These are phyloP conservation scores for Solanum infundibuliforme DNA, from an alignment of 257 asterid genomes.

Conservation along the genomic window DNA sequence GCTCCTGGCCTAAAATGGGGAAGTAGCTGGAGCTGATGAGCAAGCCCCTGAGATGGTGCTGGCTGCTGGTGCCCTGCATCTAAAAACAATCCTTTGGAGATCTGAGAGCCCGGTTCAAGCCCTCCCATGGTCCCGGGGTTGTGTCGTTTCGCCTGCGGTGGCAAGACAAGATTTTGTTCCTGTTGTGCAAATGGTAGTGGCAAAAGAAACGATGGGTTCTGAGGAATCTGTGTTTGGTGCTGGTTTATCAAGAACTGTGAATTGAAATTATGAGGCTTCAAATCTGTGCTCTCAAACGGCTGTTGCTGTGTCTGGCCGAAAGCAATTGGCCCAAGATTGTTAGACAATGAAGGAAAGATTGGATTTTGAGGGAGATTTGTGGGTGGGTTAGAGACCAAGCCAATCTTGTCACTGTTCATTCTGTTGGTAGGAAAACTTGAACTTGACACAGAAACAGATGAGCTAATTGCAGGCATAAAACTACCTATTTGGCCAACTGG, in stretches of 20 bases:
- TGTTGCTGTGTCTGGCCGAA: constrained; percentile 26
- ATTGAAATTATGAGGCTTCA: constrained; percentile 43
- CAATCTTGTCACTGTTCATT: constrained; percentile 27
- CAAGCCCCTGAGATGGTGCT: constrained; percentile 10
- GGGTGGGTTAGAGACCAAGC: constrained; percentile 19
- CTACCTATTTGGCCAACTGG: constrained; percentile 17
- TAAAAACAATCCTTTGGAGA: constrained; percentile 29
- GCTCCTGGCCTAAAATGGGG: constrained; percentile 43
- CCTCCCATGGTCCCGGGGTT: constrained; percentile 27
- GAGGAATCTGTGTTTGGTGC: constrained; percentile 50
- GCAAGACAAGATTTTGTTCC: constrained; percentile 36
- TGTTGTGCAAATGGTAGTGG: constrained; percentile 45
- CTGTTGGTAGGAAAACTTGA: constrained; percentile 19
- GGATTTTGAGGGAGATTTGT: constrained; percentile 13
- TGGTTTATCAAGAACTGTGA: constrained; percentile 54
- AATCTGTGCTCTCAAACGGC: constrained; percentile 39
- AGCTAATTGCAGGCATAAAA: constrained; percentile 23
- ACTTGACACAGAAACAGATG: constrained; percentile 15
- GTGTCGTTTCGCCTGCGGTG: constrained; percentile 64
- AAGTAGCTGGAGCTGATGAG: constrained; percentile 49
- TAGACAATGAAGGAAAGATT: constrained; percentile 28
- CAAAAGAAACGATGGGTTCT: constrained; percentile 46
- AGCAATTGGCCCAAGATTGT: constrained; percentile 27
- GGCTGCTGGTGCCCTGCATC: constrained; percentile 51
- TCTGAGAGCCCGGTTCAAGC: constrained; percentile 30